These are phyloP conservation scores for Alopecurus myosuroides DNA, from an alignment of 176 grass and related monocot species.

Conservation along the genomic window DNA sequence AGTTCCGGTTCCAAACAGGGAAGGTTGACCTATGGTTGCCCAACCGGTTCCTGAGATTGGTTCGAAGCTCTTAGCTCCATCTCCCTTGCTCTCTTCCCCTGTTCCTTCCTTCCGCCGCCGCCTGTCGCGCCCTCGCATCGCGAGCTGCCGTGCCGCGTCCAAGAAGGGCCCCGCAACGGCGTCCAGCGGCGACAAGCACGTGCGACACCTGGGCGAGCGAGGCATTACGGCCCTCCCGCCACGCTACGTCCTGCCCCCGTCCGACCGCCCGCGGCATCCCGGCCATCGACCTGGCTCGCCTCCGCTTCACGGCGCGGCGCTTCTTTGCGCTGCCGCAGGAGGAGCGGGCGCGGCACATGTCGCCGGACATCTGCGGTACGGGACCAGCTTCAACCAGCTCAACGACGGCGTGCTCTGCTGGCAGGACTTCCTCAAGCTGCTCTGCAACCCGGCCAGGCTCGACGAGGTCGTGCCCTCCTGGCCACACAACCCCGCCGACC, in stretches of 20 bases:
- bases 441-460: slow-evolving; percentile 32
- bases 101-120: no score
- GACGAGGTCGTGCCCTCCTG: slow-evolving; percentile 10
- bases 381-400: slow-evolving; percentile 96
- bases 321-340: slow-evolving; percentile 69
- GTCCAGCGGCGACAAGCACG: no score
- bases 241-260: slow-evolving; percentile 52
- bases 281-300: slow-evolving; percentile 48
- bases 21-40: no score
- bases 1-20: no score
- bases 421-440: slow-evolving; percentile 93
- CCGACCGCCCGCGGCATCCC: slow-evolving; percentile 61
- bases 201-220: slow-evolving; percentile 55
- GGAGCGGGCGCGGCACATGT: slow-evolving; percentile 68
- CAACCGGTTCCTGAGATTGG: no score
- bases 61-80: no score
- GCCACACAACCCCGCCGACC: slow-evolving; percentile 37
- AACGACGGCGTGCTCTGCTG: slow-evolving; percentile 79
- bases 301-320: slow-evolving; percentile 36
- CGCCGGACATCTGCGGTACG: slow-evolving; percentile 70
- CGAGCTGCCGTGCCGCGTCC: no score
- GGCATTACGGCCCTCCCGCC: slow-evolving; percentile 46
- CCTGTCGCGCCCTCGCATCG: no score
- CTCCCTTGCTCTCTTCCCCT: no score
- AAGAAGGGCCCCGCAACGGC: no score